Evolutionary conservation across 768 basidiomycete genomes (phyloP), one percentile per base, ranked within the genome.

Genomic region (Termitomyces sp.): DNA sequence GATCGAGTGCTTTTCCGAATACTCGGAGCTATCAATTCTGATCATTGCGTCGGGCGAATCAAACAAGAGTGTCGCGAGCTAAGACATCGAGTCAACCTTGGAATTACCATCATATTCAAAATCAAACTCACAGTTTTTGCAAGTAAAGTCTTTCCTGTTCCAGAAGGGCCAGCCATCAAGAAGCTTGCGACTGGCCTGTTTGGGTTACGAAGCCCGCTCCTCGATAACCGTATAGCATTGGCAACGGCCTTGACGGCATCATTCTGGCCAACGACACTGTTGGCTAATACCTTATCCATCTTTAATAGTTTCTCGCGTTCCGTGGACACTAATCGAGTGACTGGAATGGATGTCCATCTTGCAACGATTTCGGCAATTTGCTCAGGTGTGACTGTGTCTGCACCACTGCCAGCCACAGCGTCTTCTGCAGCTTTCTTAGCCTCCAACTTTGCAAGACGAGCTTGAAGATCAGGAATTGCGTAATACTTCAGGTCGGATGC

Each of bases 361-460:
- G 84, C 89, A 23, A 98, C 93, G 58, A 98, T 94, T 67, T 95
- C 91, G 16, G 94, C 92, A 56, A 99, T 98, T 57, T 91, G 85
- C 57, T 95, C 93, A 16, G 92, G 78, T 4, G 88, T 89, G 44
- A 97, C 94, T 10, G 77, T 77, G 57, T 93, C 89, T 16, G 78
- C 68, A 15, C 82, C 82, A 42, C 73, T 72, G 13, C 79, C 74
- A 49, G 75, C 75, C 57, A 79, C 78, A 22, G 83, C 82, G 61
- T 92, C 87, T 57, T 87, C 85, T 33, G 76, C 81, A 7, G 76
- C 78, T 66, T 94, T 94, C 67, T 82, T 85, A 27, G 82, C 79
- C 71, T 95, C 79, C 45, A 89, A 80, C 58, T 77, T 73, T 60
- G 84, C 81, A n/a, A 92, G 81, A 10, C 83, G 85, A 60, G 73